Conservation (phyloP, 768 basidiomycete species). For the Termitomyces sp. region DNA sequence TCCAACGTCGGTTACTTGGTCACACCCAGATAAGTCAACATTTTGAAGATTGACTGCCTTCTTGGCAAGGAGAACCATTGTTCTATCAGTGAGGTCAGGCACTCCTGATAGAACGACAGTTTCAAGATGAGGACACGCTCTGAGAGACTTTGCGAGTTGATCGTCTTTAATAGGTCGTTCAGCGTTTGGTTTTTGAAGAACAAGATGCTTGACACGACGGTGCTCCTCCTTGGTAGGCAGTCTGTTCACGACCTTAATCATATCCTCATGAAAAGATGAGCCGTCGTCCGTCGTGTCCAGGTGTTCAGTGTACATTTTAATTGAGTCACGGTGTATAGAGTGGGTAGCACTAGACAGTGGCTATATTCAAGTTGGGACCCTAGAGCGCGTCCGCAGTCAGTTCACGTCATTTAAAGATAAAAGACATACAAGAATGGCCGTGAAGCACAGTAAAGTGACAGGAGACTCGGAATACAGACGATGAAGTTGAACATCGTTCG, state of each 20-base stretch:
- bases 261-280: constrained; percentile 48
- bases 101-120: constrained; percentile 70
- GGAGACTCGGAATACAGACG: neutral
- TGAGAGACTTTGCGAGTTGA: constrained; percentile 55
- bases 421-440: neutral
- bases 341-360: constrained; percentile 3
- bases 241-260: constrained; percentile 58
- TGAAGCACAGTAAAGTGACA: neutral
- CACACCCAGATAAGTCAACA: constrained; percentile 76
- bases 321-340: constrained; percentile 3
- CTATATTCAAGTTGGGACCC: constrained; percentile 19
- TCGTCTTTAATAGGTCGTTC: constrained; percentile 51
- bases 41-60: constrained; percentile 68
- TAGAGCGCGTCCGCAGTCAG: neutral
- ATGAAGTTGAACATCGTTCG: too few species aligned
- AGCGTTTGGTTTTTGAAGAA: constrained; percentile 44
- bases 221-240: constrained; percentile 62
- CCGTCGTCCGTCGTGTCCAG: constrained; percentile 27
- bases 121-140: constrained; percentile 62
- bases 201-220: constrained; percentile 57
- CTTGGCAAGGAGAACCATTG: constrained; percentile 61
- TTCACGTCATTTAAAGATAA: neutral
- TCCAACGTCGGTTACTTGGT: constrained; percentile 73
- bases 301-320: constrained; percentile 25
- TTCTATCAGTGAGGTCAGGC: constrained; percentile 64